Percentiles rank a stretch among this genome's conserved stretches.
phyloP scores from a whole-genome alignment of 768 basidiomycete genomes.

The Panaeolus papilionaceus region DNA sequence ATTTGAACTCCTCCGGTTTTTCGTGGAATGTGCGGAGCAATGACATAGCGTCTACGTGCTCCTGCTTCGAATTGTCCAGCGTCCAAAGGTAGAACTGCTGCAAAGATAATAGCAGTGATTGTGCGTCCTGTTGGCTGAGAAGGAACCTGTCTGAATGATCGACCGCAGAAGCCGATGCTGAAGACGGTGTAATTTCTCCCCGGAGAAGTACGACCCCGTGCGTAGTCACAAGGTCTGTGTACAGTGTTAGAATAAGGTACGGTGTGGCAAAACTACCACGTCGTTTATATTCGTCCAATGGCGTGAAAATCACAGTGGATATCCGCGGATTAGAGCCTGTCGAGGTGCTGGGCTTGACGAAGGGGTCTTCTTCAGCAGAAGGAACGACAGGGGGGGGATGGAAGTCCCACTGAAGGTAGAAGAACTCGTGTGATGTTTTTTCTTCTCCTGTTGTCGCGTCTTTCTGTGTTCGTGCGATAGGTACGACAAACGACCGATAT shows the following conservation, averaged over 20 bases:
- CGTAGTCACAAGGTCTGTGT: slow-evolving; percentile 83
- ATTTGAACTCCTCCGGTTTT: slow-evolving; percentile 77
- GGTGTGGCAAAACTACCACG: slow-evolving; percentile 88
- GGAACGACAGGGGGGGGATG: slow-evolving; percentile 74
- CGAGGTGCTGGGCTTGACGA: slow-evolving; percentile 40
- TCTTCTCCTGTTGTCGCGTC: slow-evolving; percentile 34
- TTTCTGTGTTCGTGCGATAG: slow-evolving; percentile 63
- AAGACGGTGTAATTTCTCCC: slow-evolving; percentile 86
- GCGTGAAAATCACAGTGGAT: slow-evolving; percentile 90
- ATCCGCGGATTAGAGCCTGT: slow-evolving; percentile 51
- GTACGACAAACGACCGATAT: slow-evolving; percentile 84
- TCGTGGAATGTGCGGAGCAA: slow-evolving; percentile 80
- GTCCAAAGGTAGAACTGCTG: slow-evolving; percentile 89
- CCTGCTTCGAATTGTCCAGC: slow-evolving; percentile 31
- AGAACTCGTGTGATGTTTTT: slow-evolving; percentile 74
- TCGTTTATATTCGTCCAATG: slow-evolving; percentile 91
- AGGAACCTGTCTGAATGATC: slow-evolving; percentile 51
- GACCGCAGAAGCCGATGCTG: slow-evolving; percentile 35
- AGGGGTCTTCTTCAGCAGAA: slow-evolving; percentile 50
- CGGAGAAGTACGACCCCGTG: slow-evolving; percentile 87
- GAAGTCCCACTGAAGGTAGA: slow-evolving; percentile 90
- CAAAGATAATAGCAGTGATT: slow-evolving; percentile 76
- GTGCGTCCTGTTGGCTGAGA: slow-evolving; percentile 83
- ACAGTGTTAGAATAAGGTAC: slow-evolving; percentile 88
- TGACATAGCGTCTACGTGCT: slow-evolving; percentile 48